Base-by-base conservation (phyloP, 805 yeast genomes). In the Candida methanosorbosa region DNA sequence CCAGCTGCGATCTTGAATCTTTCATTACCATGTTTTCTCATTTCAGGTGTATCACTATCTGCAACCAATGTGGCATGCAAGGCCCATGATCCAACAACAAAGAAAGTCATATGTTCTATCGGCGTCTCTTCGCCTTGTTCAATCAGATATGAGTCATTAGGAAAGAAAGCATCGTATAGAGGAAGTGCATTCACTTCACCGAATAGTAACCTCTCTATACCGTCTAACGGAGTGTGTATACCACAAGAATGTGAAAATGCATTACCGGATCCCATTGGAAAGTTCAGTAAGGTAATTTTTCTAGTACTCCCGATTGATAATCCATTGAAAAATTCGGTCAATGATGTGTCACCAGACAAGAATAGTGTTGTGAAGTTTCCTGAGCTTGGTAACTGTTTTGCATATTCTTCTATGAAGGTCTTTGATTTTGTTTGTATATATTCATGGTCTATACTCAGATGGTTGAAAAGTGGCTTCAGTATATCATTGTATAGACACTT, bases 231-330 rank as follows among this genome's bases (percentile, higher is more conserved):
- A 19, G 54, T 49, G 0, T 34, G 32, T 4, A 70, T 38, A 0
- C 74, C 76, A 3, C 78, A 44, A 0, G 95, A 79, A 18, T 71
- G 68, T 2, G 84, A 72, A 39, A 85, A 62, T 1, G 94, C 87
- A 52, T 88, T 88, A 0, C 95, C 97, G 1, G 94, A 81, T 1
- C 97, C 97, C 39, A 77, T 64, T 0, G 96, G 94, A 13, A 88
- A 52, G 26, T 60, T 59, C 24, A 57, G 44, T 2, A 73, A 35
- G 1, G 46, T 43, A 15, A 40, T 16, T 15, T 35, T 22, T 11
- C 41, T 27, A 3, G 14, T 15, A 5, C 21, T 2, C 8, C 23
- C 20, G 18, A 12, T 9, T 4, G 29, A 23, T 3, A 69, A 51
- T 15, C 55, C 62, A 50, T 87, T 87, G 36, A 85, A 45, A 33